Conservation (phyloP, 2,329 filamentous ascomycete genomes). For the Fusarium sp. region DNA sequence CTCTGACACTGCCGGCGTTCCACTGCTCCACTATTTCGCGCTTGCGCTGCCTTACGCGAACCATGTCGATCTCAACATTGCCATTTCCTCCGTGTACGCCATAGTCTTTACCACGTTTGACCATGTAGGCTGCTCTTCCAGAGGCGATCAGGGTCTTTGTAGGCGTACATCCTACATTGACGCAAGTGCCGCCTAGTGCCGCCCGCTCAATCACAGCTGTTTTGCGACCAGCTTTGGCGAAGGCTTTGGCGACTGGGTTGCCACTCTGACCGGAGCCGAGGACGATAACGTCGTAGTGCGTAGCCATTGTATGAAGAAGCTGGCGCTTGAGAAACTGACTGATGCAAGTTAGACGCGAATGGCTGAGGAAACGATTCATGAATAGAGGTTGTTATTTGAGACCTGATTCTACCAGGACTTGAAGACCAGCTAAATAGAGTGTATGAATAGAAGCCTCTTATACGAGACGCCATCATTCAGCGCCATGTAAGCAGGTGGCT, state of each 20-base stretch:
- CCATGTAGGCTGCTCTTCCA: slow-evolving; percentile 58
- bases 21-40: slow-evolving; percentile 62
- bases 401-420: neutral
- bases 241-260: slow-evolving; percentile 58
- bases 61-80: slow-evolving; percentile 55
- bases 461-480: neutral
- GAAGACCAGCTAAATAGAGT: neutral
- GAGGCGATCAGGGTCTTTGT: slow-evolving; percentile 67
- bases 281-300: slow-evolving; percentile 50
- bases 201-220: slow-evolving; percentile 59
- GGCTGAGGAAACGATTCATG: slow-evolving; percentile 17
- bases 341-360: neutral
- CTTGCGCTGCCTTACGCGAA: slow-evolving; percentile 60
- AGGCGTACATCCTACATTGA: slow-evolving; percentile 66
- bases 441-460: neutral
- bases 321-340: neutral
- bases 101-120: slow-evolving; percentile 54
- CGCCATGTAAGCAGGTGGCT: slow-evolving; percentile 23
- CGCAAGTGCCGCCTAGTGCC: slow-evolving; percentile 62
- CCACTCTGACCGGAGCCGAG: slow-evolving; percentile 64
- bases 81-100: slow-evolving; percentile 51
- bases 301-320: slow-evolving; percentile 22
- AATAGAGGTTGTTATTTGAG: neutral
- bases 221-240: slow-evolving; percentile 55
- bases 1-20: slow-evolving; percentile 56